A percentile compares a stretch with the other conserved stretches of the same genome.
Evolutionary conservation across 164 flowering plant species (phyloP).

Genomic region (Dillenia turbinata): DNA sequence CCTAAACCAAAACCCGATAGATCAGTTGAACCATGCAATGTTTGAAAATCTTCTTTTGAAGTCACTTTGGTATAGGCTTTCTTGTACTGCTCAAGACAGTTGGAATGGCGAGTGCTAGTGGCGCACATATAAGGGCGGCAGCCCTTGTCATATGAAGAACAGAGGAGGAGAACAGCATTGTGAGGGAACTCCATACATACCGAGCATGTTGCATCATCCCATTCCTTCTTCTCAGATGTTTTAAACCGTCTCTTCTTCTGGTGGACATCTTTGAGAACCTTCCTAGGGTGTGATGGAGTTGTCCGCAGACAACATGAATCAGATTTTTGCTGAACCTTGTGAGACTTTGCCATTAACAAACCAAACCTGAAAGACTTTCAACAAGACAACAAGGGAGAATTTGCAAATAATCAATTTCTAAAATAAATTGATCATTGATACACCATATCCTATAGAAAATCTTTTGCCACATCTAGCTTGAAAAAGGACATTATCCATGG

Average conservation of each 20-base stretch:
- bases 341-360: constrained; percentile 65
- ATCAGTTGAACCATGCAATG: constrained; percentile 5
- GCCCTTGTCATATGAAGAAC: constrained; percentile 72
- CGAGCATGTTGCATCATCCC: constrained; percentile 65
- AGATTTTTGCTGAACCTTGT: constrained; percentile 51
- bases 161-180: constrained; percentile 71
- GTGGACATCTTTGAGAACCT: constrained; percentile 16
- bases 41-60: constrained; percentile 7
- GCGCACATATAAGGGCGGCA: constrained; percentile 81
- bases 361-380: constrained; percentile 21
- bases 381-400: neutral
- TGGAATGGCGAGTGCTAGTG: constrained; percentile 59
- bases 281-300: constrained; percentile 31
- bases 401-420: too few relatives aligned
- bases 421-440: too few relatives aligned
- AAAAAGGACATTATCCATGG: too few relatives aligned
- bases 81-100: constrained; percentile 66
- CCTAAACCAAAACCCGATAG: neutral
- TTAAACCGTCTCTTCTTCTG: constrained; percentile 21
- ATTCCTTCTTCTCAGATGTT: constrained; percentile 41
- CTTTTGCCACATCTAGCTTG: too few relatives aligned
- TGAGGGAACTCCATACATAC: constrained; percentile 78
- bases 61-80: constrained; percentile 37
- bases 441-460: too few relatives aligned
- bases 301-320: constrained; percentile 46